A percentile compares a stretch with the other conserved stretches of the same genome.
phyloP scores from a whole-genome alignment of 768 basidiomycete species.

The Lentinula sp. region DNA sequence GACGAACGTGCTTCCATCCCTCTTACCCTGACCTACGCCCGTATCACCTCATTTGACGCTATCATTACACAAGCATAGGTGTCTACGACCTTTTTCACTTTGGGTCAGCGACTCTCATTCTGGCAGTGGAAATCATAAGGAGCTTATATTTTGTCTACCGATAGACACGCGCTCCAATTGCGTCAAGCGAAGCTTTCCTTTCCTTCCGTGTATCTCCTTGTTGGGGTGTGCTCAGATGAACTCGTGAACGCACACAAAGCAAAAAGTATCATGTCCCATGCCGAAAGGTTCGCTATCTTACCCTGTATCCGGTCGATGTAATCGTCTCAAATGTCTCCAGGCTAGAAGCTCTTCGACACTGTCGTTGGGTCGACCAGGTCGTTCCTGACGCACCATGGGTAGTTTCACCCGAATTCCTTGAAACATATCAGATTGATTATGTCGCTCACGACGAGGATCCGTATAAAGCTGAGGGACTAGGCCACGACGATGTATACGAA shows the following conservation, averaged over 20 bases:
- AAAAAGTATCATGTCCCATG: slow-evolving; percentile 80
- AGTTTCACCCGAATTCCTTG: slow-evolving; percentile 73
- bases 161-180: slow-evolving; percentile 91
- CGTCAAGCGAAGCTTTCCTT: slow-evolving; percentile 96
- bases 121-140: background rate
- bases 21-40: background rate
- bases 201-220: slow-evolving; percentile 82
- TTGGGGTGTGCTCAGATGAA: slow-evolving; percentile 90
- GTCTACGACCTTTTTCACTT: slow-evolving; percentile 99
- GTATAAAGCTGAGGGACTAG: slow-evolving; percentile 61
- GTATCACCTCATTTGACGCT: too few relatives aligned
- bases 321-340: slow-evolving; percentile 26
- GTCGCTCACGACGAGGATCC: slow-evolving; percentile 95
- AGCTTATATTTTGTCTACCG: slow-evolving; percentile 3
- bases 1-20: background rate
- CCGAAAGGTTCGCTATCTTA: slow-evolving; percentile 56
- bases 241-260: slow-evolving; percentile 77
- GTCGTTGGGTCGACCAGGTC: slow-evolving; percentile 95
- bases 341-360: slow-evolving; percentile 89
- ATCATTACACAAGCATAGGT: slow-evolving; percentile 32
- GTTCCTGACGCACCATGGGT: slow-evolving; percentile 90
- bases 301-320: background rate
- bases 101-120: slow-evolving; percentile 46
- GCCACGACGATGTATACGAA: slow-evolving; percentile 76
- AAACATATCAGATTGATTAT: slow-evolving; percentile 89